Percentiles rank a stretch among this genome's conserved stretches.
Conservation (phyloP, 164 flowering plant species). For the Buxus sempervirens region DNA sequence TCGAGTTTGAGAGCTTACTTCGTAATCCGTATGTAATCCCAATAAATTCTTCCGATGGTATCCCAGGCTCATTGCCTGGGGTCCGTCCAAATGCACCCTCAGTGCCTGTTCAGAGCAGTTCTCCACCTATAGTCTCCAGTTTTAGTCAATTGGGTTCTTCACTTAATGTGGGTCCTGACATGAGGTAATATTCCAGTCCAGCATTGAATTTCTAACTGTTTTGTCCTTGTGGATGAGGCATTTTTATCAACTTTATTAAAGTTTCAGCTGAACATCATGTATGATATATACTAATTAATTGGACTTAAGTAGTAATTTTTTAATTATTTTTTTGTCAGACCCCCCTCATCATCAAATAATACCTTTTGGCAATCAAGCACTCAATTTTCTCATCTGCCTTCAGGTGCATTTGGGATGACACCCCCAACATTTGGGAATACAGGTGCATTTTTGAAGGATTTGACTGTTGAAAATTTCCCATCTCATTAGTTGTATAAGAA, state of each 20-base stretch:
- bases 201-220: neutral
- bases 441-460: slow-evolving; percentile 19
- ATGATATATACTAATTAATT: neutral
- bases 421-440: slow-evolving; percentile 30
- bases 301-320: slow-evolving; percentile 1
- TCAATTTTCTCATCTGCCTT: slow-evolving; percentile 23
- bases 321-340: slow-evolving; percentile 31
- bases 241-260: neutral
- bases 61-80: slow-evolving; percentile 30
- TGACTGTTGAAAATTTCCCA: neutral
- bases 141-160: slow-evolving; percentile 54
- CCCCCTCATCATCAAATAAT: slow-evolving; percentile 33
- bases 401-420: slow-evolving; percentile 28
- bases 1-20: slow-evolving; percentile 63
- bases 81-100: slow-evolving; percentile 27
- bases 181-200: slow-evolving; percentile 32
- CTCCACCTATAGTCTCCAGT: slow-evolving; percentile 51
- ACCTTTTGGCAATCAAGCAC: slow-evolving; percentile 36
- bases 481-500: neutral
- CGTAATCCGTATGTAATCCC: slow-evolving; percentile 43
- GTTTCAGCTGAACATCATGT: too few relatives aligned
- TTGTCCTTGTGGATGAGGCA: neutral
- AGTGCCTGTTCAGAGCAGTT: slow-evolving; percentile 26
- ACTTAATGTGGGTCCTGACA: slow-evolving; percentile 29
- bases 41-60: slow-evolving; percentile 22